Evolutionary conservation across 805 yeast species (phyloP).

Genomic region (Cephaloascus fragrans): DNA sequence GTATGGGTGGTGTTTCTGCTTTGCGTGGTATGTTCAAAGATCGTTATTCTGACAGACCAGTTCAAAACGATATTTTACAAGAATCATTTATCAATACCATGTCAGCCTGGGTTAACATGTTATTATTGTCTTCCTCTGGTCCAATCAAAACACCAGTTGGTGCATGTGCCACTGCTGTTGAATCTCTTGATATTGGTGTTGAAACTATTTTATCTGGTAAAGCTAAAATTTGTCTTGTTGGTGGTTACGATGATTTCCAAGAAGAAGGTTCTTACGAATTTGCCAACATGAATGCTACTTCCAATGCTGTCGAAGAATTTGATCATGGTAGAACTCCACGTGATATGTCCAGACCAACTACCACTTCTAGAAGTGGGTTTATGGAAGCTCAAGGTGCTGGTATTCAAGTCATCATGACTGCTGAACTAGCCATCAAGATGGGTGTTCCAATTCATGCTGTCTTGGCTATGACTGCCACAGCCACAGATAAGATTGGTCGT

Average conservation of each 20-base stretch:
- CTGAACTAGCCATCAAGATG: slow-evolving; percentile 89
- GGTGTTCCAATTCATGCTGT: slow-evolving; percentile 99
- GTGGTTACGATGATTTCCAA: slow-evolving; percentile 99
- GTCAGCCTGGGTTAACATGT: slow-evolving; percentile 99
- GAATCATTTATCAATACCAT: slow-evolving; percentile 98
- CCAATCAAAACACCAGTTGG: slow-evolving; percentile 99
- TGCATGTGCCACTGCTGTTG: slow-evolving; percentile 99
- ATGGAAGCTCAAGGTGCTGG: slow-evolving; percentile 99
- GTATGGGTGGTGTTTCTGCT: slow-evolving; percentile 99
- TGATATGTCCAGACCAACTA: slow-evolving; percentile 98
- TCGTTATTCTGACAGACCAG: slow-evolving; percentile 86
- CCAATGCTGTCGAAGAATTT: slow-evolving; percentile 78
- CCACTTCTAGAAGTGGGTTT: slow-evolving; percentile 93
- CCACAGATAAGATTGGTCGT: slow-evolving; percentile 97
- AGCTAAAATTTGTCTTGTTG: slow-evolving; percentile 93
- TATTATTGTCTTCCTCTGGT: slow-evolving; percentile 92
- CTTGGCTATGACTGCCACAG: slow-evolving; percentile 90
- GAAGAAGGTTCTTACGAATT: slow-evolving; percentile 98
- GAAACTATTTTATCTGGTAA: slow-evolving; percentile 90
- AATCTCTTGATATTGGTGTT: slow-evolving; percentile 92
- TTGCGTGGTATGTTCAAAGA: slow-evolving; percentile 96
- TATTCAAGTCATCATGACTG: slow-evolving; percentile 92
- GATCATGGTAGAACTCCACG: slow-evolving; percentile 96
- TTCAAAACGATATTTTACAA: slow-evolving; percentile 93
- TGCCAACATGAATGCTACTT: slow-evolving; percentile 98